A percentile compares a stretch with the other conserved stretches of the same genome.
Conservation (phyloP, 495 filamentous ascomycete species). For the Lasiosphaeriaceae sp. region DNA sequence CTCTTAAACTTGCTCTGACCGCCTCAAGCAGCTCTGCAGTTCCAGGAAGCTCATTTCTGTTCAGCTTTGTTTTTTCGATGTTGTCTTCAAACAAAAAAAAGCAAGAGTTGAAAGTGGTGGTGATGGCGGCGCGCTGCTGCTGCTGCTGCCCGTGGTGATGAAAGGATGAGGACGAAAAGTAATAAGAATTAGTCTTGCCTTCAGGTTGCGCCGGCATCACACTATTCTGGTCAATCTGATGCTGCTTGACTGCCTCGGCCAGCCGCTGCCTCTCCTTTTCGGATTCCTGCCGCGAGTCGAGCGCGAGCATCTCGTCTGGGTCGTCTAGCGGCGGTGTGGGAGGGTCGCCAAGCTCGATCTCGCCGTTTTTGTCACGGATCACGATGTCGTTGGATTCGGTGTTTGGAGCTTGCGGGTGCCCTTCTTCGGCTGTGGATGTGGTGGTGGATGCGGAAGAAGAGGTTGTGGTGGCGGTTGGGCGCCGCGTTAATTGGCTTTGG, state of each 20-base stretch:
- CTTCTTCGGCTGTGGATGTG: constrained; percentile 31
- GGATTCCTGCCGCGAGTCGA: constrained; percentile 44
- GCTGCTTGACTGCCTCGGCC: constrained; percentile 52
- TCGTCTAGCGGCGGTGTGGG: constrained; percentile 51
- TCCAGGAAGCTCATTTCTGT: background rate
- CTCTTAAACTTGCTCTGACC: constrained; percentile 65
- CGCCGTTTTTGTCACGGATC: constrained; percentile 69
- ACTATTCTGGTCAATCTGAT: constrained; percentile 59
- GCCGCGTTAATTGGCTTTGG: constrained; percentile 64
- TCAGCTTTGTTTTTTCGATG: background rate
- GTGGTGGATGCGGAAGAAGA: constrained; percentile 35
- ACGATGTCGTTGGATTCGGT: constrained; percentile 58
- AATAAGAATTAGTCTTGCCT: constrained; percentile 44
- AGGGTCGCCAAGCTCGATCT: constrained; percentile 64
- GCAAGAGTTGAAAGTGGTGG: background rate
- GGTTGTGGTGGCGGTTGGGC: constrained; percentile 49
- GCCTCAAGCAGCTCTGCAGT: constrained; percentile 64
- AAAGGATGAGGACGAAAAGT: too few species aligned
- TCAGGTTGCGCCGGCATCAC: constrained; percentile 63
- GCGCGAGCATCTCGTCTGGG: constrained; percentile 41
- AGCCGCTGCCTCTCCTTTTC: constrained; percentile 46
- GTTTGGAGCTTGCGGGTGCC: constrained; percentile 11
- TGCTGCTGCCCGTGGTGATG: too few species aligned
- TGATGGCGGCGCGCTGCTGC: too few species aligned
- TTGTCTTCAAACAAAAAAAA: constrained; percentile 18